Evolutionary conservation across 2,329 filamentous ascomycete genomes (phyloP).

Genomic region (Xylaria hypoxylon): DNA sequence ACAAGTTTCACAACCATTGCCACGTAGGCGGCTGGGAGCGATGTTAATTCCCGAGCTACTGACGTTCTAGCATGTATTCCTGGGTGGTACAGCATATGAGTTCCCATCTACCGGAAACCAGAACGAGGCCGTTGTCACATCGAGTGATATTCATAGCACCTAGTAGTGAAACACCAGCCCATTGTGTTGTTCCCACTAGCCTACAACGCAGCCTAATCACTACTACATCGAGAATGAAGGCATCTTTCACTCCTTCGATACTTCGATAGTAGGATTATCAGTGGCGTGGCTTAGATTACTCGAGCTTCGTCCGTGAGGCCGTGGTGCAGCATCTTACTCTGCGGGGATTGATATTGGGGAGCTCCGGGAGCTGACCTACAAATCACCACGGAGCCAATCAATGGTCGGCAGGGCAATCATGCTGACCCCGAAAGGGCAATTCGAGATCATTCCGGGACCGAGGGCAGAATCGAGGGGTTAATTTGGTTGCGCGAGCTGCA

Average conservation of each 20-base stretch:
- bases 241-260: background rate
- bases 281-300: constrained; percentile 8
- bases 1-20: constrained; percentile 36
- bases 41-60: constrained; percentile 22
- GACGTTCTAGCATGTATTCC: constrained; percentile 9
- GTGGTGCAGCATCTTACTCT: constrained; percentile 22
- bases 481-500: constrained; percentile 8
- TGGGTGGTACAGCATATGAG: constrained; percentile 9
- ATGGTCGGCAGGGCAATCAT: constrained; percentile 6
- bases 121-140: constrained; percentile 1
- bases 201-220: background rate
- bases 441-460: constrained; percentile 12
- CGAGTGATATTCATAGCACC: background rate
- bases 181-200: background rate
- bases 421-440: constrained; percentile 30
- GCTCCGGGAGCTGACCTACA: constrained; percentile 32
- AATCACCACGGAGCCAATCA: constrained; percentile 32
- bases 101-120: background rate
- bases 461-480: constrained; percentile 28
- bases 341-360: constrained; percentile 38
- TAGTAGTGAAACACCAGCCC: background rate
- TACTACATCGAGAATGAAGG: background rate
- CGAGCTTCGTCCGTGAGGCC: constrained; percentile 20
- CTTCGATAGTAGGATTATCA: background rate
- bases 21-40: constrained; percentile 25